These are phyloP conservation scores for Saccharum spontaneum DNA, from an alignment of 176 grass and related monocot species.

Conservation along the genomic window DNA sequence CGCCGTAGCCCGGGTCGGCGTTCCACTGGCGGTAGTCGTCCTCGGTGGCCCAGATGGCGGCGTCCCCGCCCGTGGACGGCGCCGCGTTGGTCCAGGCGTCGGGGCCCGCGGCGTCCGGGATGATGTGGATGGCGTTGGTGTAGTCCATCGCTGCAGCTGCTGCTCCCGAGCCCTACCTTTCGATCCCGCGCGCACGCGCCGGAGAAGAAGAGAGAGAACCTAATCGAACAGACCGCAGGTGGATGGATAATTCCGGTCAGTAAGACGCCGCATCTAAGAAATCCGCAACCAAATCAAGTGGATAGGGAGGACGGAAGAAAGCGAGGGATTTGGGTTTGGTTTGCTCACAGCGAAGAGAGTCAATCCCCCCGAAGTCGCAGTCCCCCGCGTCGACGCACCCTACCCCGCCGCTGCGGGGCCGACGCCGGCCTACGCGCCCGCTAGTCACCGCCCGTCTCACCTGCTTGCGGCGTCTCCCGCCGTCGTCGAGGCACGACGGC, in stretches of 20 bases:
- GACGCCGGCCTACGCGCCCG: neutral
- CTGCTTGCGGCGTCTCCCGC: neutral
- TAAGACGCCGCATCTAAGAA: neutral
- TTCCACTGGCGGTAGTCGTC: slow-evolving; percentile 87
- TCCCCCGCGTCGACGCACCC: neutral
- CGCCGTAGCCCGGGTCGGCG: slow-evolving; percentile 49
- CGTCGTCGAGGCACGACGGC: neutral
- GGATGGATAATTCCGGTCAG: neutral
- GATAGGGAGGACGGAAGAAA: neutral
- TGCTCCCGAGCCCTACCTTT: neutral
- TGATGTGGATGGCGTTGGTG: slow-evolving; percentile 82
- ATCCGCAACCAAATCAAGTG: neutral
- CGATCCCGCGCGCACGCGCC: neutral
- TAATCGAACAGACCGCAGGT: neutral
- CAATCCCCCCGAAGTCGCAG: neutral
- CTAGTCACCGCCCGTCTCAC: neutral
- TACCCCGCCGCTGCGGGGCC: neutral
- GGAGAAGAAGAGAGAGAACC: neutral
- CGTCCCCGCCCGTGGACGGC: slow-evolving; percentile 35
- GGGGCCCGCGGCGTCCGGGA: slow-evolving; percentile 62
- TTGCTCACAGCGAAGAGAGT: neutral
- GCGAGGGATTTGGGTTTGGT: neutral
- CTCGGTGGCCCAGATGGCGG: slow-evolving; percentile 82
- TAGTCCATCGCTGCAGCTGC: slow-evolving; percentile 53
- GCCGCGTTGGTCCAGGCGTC: slow-evolving; percentile 49